phyloP scores from a whole-genome alignment of 2,329 filamentous ascomycete genomes.

The Cercospora nicotianae region DNA sequence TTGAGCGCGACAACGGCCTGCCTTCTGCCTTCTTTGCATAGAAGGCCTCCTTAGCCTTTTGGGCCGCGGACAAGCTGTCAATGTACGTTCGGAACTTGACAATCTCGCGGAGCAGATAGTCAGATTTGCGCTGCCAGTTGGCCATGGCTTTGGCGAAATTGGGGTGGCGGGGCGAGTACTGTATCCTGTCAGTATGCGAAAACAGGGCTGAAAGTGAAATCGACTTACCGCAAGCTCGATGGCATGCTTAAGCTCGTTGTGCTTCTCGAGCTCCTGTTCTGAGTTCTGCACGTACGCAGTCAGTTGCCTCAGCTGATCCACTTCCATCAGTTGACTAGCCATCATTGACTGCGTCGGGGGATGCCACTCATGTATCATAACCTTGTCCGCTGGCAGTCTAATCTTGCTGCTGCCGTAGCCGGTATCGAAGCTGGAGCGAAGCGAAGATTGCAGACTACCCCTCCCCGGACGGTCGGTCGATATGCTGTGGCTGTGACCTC shows the following conservation, averaged over 20 bases:
- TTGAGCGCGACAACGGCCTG: conserved; percentile 21
- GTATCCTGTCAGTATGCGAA: conserved; percentile 15
- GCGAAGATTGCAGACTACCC: conserved; percentile 49
- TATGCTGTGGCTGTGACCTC: conserved; percentile 31
- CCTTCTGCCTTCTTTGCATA: conserved; percentile 32
- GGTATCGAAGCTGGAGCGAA: conserved; percentile 60
- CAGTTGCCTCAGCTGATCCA: conserved; percentile 76
- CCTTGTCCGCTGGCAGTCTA: conserved; percentile 79
- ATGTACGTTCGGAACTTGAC: conserved; percentile 97
- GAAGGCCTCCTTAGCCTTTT: conserved; percentile 68
- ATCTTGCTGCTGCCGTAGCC: conserved; percentile 52
- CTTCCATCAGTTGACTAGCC: conserved; percentile 72
- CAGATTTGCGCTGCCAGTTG: conserved; percentile 96
- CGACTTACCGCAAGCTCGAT: conserved; percentile 76
- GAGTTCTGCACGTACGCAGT: conserved; percentile 78
- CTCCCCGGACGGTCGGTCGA: conserved; percentile 24
- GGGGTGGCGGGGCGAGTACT: conserved; percentile 78
- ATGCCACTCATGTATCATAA: conserved; percentile 82
- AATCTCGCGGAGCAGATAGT: conserved; percentile 87
- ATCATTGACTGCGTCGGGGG: conserved; percentile 90
- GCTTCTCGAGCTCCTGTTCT: conserved; percentile 78
- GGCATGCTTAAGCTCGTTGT: conserved; percentile 83
- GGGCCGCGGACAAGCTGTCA: conserved; percentile 74
- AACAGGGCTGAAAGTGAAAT: not conserved
- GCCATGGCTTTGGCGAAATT: conserved; percentile 84